Conservation (phyloP, 2,329 filamentous ascomycete species). For the Ophiostoma himal-ulmi region DNA sequence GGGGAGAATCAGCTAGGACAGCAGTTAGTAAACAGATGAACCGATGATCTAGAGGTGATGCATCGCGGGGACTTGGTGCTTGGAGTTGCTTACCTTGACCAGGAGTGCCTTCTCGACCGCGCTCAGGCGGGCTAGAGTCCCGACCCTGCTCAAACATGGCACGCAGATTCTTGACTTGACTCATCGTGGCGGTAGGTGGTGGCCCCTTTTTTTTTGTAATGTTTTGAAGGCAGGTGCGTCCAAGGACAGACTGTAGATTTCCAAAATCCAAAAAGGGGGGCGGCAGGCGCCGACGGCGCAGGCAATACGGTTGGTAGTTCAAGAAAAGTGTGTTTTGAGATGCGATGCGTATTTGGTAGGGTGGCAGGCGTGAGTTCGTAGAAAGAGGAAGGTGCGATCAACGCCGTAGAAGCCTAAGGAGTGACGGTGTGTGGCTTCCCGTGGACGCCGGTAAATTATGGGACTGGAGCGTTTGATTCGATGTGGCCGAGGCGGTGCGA, state of each 20-base stretch:
- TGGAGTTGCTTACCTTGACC: conserved; percentile 36
- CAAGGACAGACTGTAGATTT: not conserved
- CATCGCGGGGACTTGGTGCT: conserved; percentile 25
- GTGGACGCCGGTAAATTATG: conserved; percentile 8
- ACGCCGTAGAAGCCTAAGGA: not conserved
- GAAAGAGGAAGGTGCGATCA: conserved; percentile 13
- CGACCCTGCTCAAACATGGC: conserved; percentile 75
- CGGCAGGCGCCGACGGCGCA: conserved; percentile 24
- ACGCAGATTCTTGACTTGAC: conserved; percentile 66
- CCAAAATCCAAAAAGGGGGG: conserved; percentile 6
- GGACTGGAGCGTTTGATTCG: not conserved
- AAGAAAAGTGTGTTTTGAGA: conserved; percentile 12
- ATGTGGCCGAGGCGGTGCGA: not conserved
- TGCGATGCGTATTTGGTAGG: not conserved
- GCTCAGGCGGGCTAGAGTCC: conserved; percentile 58
- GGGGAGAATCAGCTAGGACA: conserved; percentile 42
- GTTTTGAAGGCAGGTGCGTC: not conserved
- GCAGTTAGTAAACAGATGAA: conserved; percentile 11
- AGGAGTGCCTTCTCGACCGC: conserved; percentile 58
- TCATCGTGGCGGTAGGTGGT: conserved; percentile 45
- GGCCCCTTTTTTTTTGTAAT: not conserved
- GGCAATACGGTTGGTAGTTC: not conserved
- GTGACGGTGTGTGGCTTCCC: not conserved
- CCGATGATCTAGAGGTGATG: conserved; percentile 15
- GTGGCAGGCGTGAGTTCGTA: not conserved